Evolutionary conservation across 2,329 filamentous ascomycete species (phyloP), one percentile per base, ranked within the genome.

Genomic region (Hysterium pulicare): DNA sequence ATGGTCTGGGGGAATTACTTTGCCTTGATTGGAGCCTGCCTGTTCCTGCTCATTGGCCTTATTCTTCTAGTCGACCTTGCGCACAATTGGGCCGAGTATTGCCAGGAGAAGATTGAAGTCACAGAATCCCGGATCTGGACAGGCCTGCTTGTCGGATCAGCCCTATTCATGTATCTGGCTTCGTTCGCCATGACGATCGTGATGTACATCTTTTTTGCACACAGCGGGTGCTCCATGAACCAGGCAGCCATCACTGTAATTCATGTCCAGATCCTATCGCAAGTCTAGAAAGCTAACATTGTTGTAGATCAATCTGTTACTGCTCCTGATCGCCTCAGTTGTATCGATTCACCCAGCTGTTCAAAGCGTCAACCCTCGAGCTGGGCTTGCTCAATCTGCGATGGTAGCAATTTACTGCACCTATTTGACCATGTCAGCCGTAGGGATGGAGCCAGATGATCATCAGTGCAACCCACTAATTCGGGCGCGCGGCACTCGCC

Each of bases 341-440:
- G 77, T 96, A 23, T 96, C 91, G 0, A 84, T 98, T 47, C 90
- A 97, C 62, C 90, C 93, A 1, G 80, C 79, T 1, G 82, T 98
- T 11, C 93, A 98, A 68, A 89, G 90, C 59, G 84, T 84, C 64
- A 98, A 98, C 68, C 83, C 90, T 36, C 90, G 91, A 62, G 93
- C 93, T 32, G 93, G 93, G 37, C 78, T 98, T 45, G 93, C 93
- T n/a, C 93, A 98, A 66, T 90, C 90, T 32, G 91, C 93, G 48
- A 96, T 97, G 81, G 93, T 98, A 33, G 89, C 90, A 15, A 81
- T 95, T 45, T 98, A 98, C 76, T 98, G 93, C 79, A 97, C 93
- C 33, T 98, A 98, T 64, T 81, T 98, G 42, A 98, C 93, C 53
- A 89, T 98, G 83, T 96, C 90, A 2, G 93, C 93, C 20, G 93